Conservation (phyloP, 2,329 filamentous ascomycete species). For the Fusarium veterinarium region DNA sequence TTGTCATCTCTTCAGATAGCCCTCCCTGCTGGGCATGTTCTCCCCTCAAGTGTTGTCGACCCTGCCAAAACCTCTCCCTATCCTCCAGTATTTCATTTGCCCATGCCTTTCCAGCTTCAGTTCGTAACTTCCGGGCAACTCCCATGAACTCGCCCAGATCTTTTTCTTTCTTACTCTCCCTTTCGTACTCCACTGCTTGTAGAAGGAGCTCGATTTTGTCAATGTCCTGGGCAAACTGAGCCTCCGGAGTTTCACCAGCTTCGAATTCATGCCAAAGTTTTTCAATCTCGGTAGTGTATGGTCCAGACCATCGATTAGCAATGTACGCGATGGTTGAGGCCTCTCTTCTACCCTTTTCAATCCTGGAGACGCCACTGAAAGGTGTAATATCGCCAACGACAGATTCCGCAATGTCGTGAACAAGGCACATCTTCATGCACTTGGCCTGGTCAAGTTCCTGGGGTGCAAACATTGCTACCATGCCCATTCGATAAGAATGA, state of each 20-base stretch:
- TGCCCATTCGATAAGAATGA: conserved; percentile 99
- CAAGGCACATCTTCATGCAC: conserved; percentile 93
- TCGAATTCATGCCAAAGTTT: conserved; percentile 96
- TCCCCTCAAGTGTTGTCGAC: conserved; percentile 59
- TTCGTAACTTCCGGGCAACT: conserved; percentile 76
- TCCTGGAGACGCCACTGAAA: conserved; percentile 85
- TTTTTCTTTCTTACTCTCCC: conserved; percentile 68
- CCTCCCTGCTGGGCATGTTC: conserved; percentile 55
- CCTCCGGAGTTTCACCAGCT: conserved; percentile 83
- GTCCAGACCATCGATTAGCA: conserved; percentile 74
- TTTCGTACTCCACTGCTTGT: conserved; percentile 98
- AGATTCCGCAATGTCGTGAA: conserved; percentile 97
- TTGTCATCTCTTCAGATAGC: conserved; percentile 47
- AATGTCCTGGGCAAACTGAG: conserved; percentile 91
- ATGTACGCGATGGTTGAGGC: conserved; percentile 92
- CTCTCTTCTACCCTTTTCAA: conserved; percentile 90
- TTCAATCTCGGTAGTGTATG: conserved; percentile 75
- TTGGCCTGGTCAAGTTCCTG: conserved; percentile 76
- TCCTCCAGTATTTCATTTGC: conserved; percentile 79
- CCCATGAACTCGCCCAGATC: conserved; percentile 89
- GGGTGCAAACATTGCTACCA: conserved; percentile 92
- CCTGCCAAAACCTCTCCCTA: conserved; percentile 77
- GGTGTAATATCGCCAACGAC: conserved; percentile 98
- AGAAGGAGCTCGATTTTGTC: conserved; percentile 96
- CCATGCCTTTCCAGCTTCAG: conserved; percentile 85